Evolutionary conservation across 1,139 yeast genomes (phyloP), one percentile per base, ranked within the genome.

Genomic region (Saccharomycopsis crataegensis): DNA sequence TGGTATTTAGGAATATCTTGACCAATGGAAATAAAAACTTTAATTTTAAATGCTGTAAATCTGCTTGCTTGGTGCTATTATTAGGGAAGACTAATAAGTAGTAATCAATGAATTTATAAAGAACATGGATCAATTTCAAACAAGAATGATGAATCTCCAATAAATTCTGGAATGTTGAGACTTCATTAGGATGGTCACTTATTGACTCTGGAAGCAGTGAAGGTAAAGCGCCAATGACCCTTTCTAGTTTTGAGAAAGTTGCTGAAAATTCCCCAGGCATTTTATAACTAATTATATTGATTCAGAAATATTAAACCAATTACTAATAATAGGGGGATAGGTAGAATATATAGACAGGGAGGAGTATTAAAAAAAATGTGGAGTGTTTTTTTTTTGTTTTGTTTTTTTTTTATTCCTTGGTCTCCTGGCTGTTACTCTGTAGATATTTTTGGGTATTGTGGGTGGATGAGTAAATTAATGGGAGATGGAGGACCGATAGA

Each of bases 51-150:
- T 22, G 36, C 28, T 8, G 32, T 40, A 52, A 44, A 45, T 52
- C 55, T 6, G 8, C 6, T 22, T 43, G 36, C 16, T 48, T 52
- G 6, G 52, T 43, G 9, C 33, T 17, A 12, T 34, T 40, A 34
- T 43, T 49, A n/a, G 49, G 44, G 40, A 52, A 44, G 17, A 49
- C 37, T 14, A 52, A 43, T n/a, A 43, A 12, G 37, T 48, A 52
- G 34, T 48, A 52, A 33, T 43, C 52, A 34, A 34, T 31, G 22
- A 46, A 43, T 41, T 52, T 52, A 7, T 28, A 36, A n/a, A 42
- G 43, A 8, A 48, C 38, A 9, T n/a, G 33, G 7, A 51, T 14
- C 36, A 48, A 33, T 43, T 44, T 49, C 9, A 43, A 17, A 40
- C 11, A 8, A 22, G 43, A 38, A 8, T 48, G 22, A 32, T 48